Evolutionary conservation across 106 monocot species (phyloP), one percentile per base, ranked within the genome.

Genomic region (Dendrobium officinale): DNA sequence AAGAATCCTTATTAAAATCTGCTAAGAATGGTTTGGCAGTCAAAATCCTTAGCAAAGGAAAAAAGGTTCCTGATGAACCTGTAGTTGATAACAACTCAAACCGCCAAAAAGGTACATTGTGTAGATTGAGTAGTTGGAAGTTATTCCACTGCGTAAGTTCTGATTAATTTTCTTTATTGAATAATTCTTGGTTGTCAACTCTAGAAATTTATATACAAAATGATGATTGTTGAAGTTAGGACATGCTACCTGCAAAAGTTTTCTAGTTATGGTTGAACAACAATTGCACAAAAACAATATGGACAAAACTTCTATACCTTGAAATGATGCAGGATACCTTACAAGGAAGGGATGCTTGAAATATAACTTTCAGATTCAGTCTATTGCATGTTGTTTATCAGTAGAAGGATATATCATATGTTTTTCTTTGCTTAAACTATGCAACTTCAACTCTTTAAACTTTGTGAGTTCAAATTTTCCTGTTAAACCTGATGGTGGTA

Each of bases 1-100:
- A 88, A 82, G 89, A 93, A 75, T 99, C 98, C 17, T 82, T 99
- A 72, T 75, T 99, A 77, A 89, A 85, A 82, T 92, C 98, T 37
- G 95, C 94, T 43, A 90, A 91, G 87, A 95, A 98, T 81, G 98
- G 98, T 16, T 78, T 98, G 75, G 98, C 98, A 67, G 98, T 98
- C 56, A 94, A 91, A 78, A 49, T 98, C 11, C 89, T 98, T 56
- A 98, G 98, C 88, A 94, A 95, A 86, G 98, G 98, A 79, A 98
- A 86, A 58, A 85, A 91, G 77, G 91, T 98, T 33, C 84, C 86
- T n/a, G 85, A 92, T 19, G 94, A 98, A 70, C 94, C 94, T 80
- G 98, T 98, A 47, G 83, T 95, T 33, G 98, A 98, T 81, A 94
- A 94, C 78, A 90, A 81, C 26, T 33, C 83, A 22, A 95, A 88